Percentiles rank a stretch among this genome's conserved stretches.
phyloP scores from a whole-genome alignment of 345 rosid species.

The Turnera subulata region DNA sequence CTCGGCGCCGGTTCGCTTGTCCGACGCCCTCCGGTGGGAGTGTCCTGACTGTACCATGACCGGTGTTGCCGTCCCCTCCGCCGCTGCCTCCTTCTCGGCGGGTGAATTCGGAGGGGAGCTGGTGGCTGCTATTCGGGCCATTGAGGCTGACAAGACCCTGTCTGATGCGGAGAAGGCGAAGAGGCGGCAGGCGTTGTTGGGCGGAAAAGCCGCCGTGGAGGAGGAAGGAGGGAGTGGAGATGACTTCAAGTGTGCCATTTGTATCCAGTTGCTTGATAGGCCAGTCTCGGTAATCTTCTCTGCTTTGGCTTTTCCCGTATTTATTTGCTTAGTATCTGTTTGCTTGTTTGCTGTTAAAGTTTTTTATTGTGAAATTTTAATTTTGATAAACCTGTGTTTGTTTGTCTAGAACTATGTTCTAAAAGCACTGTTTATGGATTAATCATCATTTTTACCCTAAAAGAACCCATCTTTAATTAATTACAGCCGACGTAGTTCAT shows the following conservation, averaged over 20 bases:
- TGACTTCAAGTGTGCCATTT: constrained; percentile 50
- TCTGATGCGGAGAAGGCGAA: constrained; percentile 53
- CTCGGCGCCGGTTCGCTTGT: constrained; percentile 23
- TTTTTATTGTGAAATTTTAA: too few species aligned
- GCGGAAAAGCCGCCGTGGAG: constrained; percentile 23
- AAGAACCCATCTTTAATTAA: too few species aligned
- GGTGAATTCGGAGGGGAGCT: not conserved
- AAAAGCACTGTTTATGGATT: too few species aligned
- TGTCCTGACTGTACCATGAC: constrained; percentile 64
- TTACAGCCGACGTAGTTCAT: too few species aligned
- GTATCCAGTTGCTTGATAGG: constrained; percentile 58
- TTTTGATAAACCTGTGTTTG: too few species aligned
- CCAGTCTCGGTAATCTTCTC: constrained; percentile 55
- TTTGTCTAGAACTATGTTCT: too few species aligned
- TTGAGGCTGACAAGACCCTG: constrained; percentile 42
- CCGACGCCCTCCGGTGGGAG: constrained; percentile 44
- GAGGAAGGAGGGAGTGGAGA: constrained; percentile 1
- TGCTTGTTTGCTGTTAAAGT: too few species aligned
- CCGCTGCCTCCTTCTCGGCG: not conserved
- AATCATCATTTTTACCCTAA: too few species aligned
- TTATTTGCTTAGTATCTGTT: too few species aligned
- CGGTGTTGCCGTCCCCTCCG: not conserved
- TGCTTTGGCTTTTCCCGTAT: too few species aligned
- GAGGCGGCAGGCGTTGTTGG: constrained; percentile 47
- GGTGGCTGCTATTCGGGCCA: constrained; percentile 46